A percentile compares a stretch with the other conserved stretches of the same genome.
phyloP scores from a whole-genome alignment of 176 grass and related monocot genomes.

The Saccharum officinarum region DNA sequence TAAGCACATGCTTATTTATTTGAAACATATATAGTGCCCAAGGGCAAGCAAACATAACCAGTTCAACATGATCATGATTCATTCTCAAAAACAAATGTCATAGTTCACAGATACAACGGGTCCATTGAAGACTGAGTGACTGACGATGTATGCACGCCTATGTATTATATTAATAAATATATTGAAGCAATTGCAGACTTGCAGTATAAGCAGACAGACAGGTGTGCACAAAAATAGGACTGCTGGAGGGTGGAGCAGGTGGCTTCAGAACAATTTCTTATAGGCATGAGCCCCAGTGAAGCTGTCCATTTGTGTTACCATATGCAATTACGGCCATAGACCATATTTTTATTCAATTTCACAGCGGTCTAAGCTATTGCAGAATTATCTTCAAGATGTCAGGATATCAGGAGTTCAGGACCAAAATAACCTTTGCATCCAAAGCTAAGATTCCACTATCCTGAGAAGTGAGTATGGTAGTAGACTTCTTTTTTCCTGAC shows the following conservation, averaged over 20 bases:
- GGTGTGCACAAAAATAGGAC: neutral
- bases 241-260: neutral
- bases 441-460: conserved; percentile 7
- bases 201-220: neutral
- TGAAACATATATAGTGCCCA: neutral
- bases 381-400: neutral
- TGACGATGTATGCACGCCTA: neutral
- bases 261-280: neutral
- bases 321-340: neutral
- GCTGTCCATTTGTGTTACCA: neutral
- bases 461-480: neutral
- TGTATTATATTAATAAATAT: no score
- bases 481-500: neutral
- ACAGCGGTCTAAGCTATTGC: neutral
- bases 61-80: neutral
- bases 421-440: neutral
- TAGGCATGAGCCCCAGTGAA: neutral
- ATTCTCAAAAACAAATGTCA: neutral
- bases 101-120: neutral
- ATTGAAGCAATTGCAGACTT: neutral
- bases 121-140: neutral
- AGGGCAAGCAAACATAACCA: neutral
- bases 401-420: neutral
- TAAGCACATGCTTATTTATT: neutral
- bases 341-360: neutral